These are phyloP conservation scores for Phyllostachys edulis DNA, from an alignment of 176 grass and related monocot species.

Conservation along the genomic window DNA sequence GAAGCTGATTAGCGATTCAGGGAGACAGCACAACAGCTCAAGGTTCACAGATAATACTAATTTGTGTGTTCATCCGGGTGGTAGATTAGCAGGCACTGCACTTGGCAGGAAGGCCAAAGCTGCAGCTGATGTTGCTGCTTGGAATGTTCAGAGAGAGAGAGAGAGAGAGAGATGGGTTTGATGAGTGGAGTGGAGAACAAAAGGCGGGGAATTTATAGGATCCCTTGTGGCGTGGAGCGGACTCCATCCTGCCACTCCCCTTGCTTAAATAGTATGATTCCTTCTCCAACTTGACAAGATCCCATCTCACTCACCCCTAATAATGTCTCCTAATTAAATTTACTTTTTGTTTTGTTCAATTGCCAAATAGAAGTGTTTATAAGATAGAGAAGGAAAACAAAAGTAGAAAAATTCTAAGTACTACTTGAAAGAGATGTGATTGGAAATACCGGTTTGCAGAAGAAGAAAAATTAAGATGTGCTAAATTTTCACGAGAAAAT, in stretches of 20 bases:
- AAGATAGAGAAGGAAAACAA: background rate
- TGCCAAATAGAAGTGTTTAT: background rate
- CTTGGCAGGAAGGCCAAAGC: background rate
- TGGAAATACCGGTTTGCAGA: background rate
- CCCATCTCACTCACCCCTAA: background rate
- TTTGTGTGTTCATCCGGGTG: background rate
- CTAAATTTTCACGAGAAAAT: background rate
- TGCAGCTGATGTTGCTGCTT: background rate
- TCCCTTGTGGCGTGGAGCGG: conserved; percentile 37
- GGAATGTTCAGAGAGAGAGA: background rate
- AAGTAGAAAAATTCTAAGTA: background rate
- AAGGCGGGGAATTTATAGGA: conserved; percentile 56
- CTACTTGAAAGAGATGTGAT: background rate
- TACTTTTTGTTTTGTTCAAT: background rate
- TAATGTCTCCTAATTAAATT: background rate
- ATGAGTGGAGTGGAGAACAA: conserved; percentile 49
- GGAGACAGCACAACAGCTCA: background rate
- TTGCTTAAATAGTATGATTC: conserved; percentile 54
- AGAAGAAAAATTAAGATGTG: background rate
- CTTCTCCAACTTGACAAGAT: conserved; percentile 42
- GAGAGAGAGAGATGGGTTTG: conserved; percentile 5
- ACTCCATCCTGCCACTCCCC: conserved; percentile 34
- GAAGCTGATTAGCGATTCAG: background rate
- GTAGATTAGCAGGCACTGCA: background rate
- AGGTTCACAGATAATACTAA: background rate